Base-by-base conservation (phyloP, 495 filamentous ascomycete genomes). In the Articulospora tetracladia region DNA sequence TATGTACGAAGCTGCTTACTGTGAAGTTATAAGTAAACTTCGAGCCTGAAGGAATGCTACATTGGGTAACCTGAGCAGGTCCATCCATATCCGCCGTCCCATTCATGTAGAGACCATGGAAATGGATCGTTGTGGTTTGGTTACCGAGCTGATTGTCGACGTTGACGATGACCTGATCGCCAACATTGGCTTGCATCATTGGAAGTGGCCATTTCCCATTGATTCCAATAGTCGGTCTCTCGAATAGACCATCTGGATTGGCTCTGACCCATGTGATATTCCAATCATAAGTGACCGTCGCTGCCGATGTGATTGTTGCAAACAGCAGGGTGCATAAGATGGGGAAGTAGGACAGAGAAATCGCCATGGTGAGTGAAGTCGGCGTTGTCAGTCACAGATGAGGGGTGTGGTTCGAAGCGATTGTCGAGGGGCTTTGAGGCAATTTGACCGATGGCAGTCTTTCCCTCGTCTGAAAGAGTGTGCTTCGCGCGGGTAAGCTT, bases 191-290 rank as follows among this genome's bases (percentile, higher is more conserved):
- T 52, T 84, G 79, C 54, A 93, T 86, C 17, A 75, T 71, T 4
- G 88, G 90, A 49, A 87, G 71, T 1, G 90, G 90, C 89, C 88
- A 94, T 77, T 90, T 74, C 0, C 81, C 83, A 68, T 95, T 95
- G 77, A 94, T 90, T 46, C 88, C 88, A 67, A 95, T 91, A 4
- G 83, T 83, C 39, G 82, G 81, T 13, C 91, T 80, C 1, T 83
- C 77, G 22, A 81, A 80, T 39, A 80, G 68, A 17, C 86, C 88
- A 73, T 96, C 92, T 2, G 92, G 92, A 67, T 92, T 93, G 10
- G 87, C 84, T 26, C 76, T 85, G 6, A 92, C 85, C 92, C 92
- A 95, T 27, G 80, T 79, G 60, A 93, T 80, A 66, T 89, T 87
- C 74, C 89, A 95, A 70, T 96, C 79, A 68, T 91, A 88, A 24